phyloP scores from a whole-genome alignment of 108 stramenopile species.

The Nannochloropsis salina region DNA sequence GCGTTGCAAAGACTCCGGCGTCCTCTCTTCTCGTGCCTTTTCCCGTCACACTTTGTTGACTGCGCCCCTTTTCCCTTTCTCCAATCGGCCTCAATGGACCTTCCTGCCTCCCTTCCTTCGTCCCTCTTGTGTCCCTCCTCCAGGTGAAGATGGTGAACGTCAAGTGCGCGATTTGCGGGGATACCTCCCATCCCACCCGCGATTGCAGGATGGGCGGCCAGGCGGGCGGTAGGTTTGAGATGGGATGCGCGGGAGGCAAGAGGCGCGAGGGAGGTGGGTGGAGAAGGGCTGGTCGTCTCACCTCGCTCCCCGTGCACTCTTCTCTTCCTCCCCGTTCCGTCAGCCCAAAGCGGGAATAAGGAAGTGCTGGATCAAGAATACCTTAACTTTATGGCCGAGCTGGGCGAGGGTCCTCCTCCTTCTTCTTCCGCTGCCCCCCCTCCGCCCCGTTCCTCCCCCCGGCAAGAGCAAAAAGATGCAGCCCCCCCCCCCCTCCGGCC shows the following conservation, averaged over 20 bases:
- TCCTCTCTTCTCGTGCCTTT: no score
- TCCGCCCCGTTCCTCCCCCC: neutral
- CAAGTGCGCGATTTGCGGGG: conserved; percentile 96
- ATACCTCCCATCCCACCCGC: conserved; percentile 88
- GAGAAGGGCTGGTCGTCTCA: neutral
- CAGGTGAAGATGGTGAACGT: conserved; percentile 54
- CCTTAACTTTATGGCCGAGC: conserved; percentile 90
- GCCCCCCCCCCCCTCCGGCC: neutral
- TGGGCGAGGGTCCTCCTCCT: conserved; percentile 63
- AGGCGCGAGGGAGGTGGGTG: conserved; percentile 39
- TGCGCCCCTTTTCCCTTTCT: neutral
- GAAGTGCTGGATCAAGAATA: conserved; percentile 81
- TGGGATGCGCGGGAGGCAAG: no score
- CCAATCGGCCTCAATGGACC: neutral
- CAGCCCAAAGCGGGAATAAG: conserved; percentile 53
- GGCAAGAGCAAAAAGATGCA: neutral
- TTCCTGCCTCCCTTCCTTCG: neutral
- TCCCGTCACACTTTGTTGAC: no score
- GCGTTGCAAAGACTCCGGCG: no score
- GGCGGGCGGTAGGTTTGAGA: neutral
- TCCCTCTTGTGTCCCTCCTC: conserved; percentile 55
- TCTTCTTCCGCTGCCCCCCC: neutral
- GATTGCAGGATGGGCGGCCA: conserved; percentile 68
- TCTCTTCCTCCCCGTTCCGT: conserved; percentile 23
- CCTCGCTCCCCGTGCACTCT: neutral